Evolutionary conservation across 805 yeast genomes (phyloP).

Genomic region (Ogataea angusta): DNA sequence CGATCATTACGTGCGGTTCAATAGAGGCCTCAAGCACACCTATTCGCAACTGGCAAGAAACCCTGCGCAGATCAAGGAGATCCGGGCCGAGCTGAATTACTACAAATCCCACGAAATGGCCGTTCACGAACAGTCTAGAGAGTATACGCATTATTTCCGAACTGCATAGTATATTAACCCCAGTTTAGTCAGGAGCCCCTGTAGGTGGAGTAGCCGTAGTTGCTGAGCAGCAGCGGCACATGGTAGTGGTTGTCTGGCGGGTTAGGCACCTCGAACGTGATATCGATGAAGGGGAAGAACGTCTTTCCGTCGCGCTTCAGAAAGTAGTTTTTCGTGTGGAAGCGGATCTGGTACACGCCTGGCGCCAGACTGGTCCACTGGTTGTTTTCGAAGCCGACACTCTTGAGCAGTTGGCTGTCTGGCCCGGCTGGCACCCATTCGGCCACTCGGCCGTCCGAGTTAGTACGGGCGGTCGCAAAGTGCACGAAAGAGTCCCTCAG

Average conservation of each 20-base stretch:
- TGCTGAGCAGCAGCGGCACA: slow-evolving; percentile 79
- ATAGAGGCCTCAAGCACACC: slow-evolving; percentile 45
- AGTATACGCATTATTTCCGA: slow-evolving; percentile 64
- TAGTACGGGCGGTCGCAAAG: slow-evolving; percentile 69
- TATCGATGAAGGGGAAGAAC: slow-evolving; percentile 87
- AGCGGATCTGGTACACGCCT: slow-evolving; percentile 74
- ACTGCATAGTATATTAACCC: slow-evolving; percentile 18
- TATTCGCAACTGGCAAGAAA: slow-evolving; percentile 44
- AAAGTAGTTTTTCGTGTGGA: slow-evolving; percentile 71
- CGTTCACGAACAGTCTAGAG: slow-evolving; percentile 59
- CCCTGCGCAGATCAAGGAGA: slow-evolving; percentile 47
- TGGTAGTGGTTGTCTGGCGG: slow-evolving; percentile 84
- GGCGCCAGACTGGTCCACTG: slow-evolving; percentile 48
- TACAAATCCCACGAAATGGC: slow-evolving; percentile 63
- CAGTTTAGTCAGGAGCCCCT: slow-evolving; percentile 49
- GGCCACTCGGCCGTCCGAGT: slow-evolving; percentile 75
- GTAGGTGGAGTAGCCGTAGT: slow-evolving; percentile 87
- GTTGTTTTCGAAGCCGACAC: slow-evolving; percentile 14
- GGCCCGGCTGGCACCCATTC: slow-evolving; percentile 49
- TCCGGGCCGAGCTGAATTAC: slow-evolving; percentile 62
- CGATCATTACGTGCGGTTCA: slow-evolving; percentile 51
- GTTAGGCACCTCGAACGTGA: slow-evolving; percentile 60
- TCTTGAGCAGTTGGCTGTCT: slow-evolving; percentile 18
- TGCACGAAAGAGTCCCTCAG: slow-evolving; percentile 32
- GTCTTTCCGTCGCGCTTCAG: slow-evolving; percentile 39